Conservation (phyloP, 768 basidiomycete genomes). For the Mrakia frigida region DNA sequence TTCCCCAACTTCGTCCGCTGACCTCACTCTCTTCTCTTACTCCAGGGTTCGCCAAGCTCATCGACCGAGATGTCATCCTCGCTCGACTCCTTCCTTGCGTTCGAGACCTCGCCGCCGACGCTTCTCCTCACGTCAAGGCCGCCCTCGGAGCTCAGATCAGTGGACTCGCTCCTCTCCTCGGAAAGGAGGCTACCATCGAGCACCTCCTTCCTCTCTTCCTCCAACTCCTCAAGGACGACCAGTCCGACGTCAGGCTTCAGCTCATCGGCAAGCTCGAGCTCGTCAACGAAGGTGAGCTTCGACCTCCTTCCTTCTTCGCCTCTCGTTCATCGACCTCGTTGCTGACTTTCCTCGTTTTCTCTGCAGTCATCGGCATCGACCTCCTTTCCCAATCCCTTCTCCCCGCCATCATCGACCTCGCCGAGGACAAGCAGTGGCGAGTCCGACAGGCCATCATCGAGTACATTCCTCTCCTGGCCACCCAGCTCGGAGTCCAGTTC, state of each 20-base stretch:
- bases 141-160: slow-evolving; percentile 93
- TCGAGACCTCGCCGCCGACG: slow-evolving; percentile 84
- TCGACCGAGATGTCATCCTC: slow-evolving; percentile 90
- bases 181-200: slow-evolving; percentile 89
- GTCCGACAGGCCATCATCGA: slow-evolving; percentile 99
- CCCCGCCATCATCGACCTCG: slow-evolving; percentile 94
- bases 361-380: slow-evolving; percentile 91
- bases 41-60: slow-evolving; percentile 84
- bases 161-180: slow-evolving; percentile 88
- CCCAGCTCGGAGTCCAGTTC: slow-evolving; percentile 92
- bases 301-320: neutral
- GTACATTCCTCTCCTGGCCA: slow-evolving; percentile 95
- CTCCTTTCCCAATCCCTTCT: slow-evolving; percentile 87
- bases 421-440: slow-evolving; percentile 99
- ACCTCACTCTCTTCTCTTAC: slow-evolving; percentile 2
- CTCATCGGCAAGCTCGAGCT: slow-evolving; percentile 98
- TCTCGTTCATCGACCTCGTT: neutral
- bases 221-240: slow-evolving; percentile 94
- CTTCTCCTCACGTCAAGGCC: slow-evolving; percentile 94
- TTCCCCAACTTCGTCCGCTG: neutral
- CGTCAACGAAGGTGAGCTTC: slow-evolving; percentile 73
- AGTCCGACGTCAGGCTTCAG: slow-evolving; percentile 93
- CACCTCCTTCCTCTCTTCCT: slow-evolving; percentile 95
- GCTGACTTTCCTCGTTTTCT: slow-evolving; percentile 20
- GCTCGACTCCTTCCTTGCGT: slow-evolving; percentile 91